A percentile compares a stretch with the other conserved stretches of the same genome.
phyloP scores from a whole-genome alignment of 2,329 filamentous ascomycete genomes.

The Huntiella moniliformis region DNA sequence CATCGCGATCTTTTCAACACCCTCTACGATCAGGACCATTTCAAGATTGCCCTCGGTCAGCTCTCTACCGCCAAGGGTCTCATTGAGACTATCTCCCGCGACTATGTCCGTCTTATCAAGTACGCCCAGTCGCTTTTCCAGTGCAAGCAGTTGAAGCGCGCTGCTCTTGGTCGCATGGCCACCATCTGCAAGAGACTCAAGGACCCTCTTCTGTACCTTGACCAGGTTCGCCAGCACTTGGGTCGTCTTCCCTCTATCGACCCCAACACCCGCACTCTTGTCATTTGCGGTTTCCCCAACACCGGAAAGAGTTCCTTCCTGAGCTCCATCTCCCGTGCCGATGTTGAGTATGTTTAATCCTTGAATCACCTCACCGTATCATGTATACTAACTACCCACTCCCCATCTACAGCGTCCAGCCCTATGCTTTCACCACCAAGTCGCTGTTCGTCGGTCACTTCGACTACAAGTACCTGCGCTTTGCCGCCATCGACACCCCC shows the following conservation, averaged over 20 bases:
- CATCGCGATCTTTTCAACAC: slow-evolving; percentile 75
- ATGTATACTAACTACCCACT: background rate
- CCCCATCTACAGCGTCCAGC: slow-evolving; percentile 31
- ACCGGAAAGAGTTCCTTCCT: slow-evolving; percentile 95
- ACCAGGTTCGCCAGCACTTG: slow-evolving; percentile 81
- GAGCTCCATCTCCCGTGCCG: slow-evolving; percentile 75
- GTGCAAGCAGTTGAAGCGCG: slow-evolving; percentile 96
- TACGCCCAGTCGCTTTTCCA: slow-evolving; percentile 95
- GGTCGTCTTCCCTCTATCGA: slow-evolving; percentile 97
- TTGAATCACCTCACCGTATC: background rate
- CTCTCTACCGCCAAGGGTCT: slow-evolving; percentile 89
- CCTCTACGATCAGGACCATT: slow-evolving; percentile 95
- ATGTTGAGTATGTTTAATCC: slow-evolving; percentile 44
- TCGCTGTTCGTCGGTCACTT: slow-evolving; percentile 94
- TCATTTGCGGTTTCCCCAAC: slow-evolving; percentile 96
- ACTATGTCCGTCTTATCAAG: slow-evolving; percentile 79
- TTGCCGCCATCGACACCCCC: slow-evolving; percentile 84
- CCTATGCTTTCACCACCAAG: slow-evolving; percentile 97
- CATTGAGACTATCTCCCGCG: slow-evolving; percentile 87
- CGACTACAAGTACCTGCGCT: slow-evolving; percentile 56
- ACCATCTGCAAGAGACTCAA: slow-evolving; percentile 90
- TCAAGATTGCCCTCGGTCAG: slow-evolving; percentile 90
- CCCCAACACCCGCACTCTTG: slow-evolving; percentile 83
- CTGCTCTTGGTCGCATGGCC: slow-evolving; percentile 92
- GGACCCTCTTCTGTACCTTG: slow-evolving; percentile 84